A percentile compares a stretch with the other conserved stretches of the same genome.
phyloP scores from a whole-genome alignment of 2,329 filamentous ascomycete genomes.

The Aulographum hederae region DNA sequence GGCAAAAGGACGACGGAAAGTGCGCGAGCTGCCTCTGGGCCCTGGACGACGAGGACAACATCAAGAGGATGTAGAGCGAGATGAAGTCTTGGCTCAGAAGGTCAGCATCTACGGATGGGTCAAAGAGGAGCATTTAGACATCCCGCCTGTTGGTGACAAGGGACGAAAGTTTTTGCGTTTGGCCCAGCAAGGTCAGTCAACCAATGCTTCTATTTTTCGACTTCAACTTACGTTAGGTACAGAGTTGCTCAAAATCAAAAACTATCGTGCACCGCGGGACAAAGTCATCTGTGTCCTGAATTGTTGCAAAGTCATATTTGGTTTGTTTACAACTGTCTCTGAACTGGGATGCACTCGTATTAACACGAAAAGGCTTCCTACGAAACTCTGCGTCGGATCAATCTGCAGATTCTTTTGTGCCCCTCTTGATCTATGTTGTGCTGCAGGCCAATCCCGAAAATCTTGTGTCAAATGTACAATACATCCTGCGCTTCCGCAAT shows the following conservation, averaged over 20 bases:
- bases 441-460: conserved; percentile 89
- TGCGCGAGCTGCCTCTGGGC: conserved; percentile 32
- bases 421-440: conserved; percentile 87
- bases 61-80: conserved; percentile 91
- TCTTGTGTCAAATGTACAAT: conserved; percentile 92
- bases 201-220: conserved; percentile 1
- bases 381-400: conserved; percentile 87
- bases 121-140: conserved; percentile 81
- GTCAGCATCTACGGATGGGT: conserved; percentile 96
- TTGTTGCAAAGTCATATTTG: conserved; percentile 98
- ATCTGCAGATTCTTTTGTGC: conserved; percentile 90
- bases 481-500: conserved; percentile 90
- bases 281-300: conserved; percentile 98
- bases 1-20: conserved; percentile 48
- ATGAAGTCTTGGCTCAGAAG: conserved; percentile 91
- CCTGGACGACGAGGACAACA: conserved; percentile 87
- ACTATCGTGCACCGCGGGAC: conserved; percentile 88
- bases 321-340: too few relatives aligned
- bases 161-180: conserved; percentile 75
- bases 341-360: conserved; percentile 19
- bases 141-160: conserved; percentile 66
- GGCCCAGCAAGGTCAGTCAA: conserved; percentile 60
- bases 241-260: conserved; percentile 93
- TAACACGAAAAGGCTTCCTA: too few relatives aligned
- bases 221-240: conserved; percentile 5